phyloP scores from a whole-genome alignment of 2,329 filamentous ascomycete species.

The Aspergillus tanneri region DNA sequence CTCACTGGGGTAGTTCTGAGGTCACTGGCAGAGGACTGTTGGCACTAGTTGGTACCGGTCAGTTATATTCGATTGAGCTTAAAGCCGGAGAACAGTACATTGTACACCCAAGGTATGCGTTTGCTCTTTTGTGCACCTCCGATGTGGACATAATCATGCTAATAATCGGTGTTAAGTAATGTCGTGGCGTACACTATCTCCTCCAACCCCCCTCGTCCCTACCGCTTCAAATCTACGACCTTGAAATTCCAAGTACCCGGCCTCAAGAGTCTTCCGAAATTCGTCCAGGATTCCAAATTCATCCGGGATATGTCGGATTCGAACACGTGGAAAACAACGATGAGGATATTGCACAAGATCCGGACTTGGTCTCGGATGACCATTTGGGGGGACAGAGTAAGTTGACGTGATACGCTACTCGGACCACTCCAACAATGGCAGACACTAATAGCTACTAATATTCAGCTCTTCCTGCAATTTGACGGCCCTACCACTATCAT shows the following conservation, averaged over 20 bases:
- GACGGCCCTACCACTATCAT: slow-evolving; percentile 81
- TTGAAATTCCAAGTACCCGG: slow-evolving; percentile 76
- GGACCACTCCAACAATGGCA: not conserved
- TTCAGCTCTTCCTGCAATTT: slow-evolving; percentile 79
- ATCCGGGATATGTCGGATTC: slow-evolving; percentile 70
- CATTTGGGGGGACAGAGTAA: slow-evolving; percentile 84
- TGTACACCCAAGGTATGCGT: slow-evolving; percentile 68
- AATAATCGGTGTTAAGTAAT: slow-evolving; percentile 59
- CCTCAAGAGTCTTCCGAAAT: slow-evolving; percentile 56
- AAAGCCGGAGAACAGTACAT: slow-evolving; percentile 84
- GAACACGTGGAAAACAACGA: slow-evolving; percentile 67
- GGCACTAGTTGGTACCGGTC: slow-evolving; percentile 79
- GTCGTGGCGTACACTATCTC: slow-evolving; percentile 86
- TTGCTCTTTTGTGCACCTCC: not conserved
- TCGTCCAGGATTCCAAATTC: slow-evolving; percentile 70
- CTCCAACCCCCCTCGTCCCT: slow-evolving; percentile 72
- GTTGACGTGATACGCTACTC: slow-evolving; percentile 18
- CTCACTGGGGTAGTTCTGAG: slow-evolving; percentile 88
- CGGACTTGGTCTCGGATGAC: slow-evolving; percentile 76
- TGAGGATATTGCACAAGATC: slow-evolving; percentile 64
- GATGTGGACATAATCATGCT: slow-evolving; percentile 8
- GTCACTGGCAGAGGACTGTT: slow-evolving; percentile 85
- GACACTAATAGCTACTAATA: slow-evolving; percentile 3
- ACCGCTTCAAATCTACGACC: slow-evolving; percentile 77
- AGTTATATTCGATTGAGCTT: slow-evolving; percentile 82